Base-by-base conservation (phyloP, 1,284 basidiomycete genomes). In the Vanrija sp. region DNA sequence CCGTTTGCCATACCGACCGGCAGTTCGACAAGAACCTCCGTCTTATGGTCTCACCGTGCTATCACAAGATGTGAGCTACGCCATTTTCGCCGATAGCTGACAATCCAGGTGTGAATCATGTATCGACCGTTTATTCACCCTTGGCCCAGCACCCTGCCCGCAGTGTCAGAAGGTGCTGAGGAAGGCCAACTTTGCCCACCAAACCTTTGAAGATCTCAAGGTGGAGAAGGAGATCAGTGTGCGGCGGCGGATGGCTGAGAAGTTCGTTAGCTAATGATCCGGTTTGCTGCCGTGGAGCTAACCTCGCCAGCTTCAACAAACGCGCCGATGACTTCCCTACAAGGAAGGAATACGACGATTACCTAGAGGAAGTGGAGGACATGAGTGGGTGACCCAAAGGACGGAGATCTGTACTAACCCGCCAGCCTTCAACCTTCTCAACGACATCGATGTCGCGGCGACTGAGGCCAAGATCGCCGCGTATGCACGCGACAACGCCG, bases 211-310 rank as follows among this genome's bases (percentile, higher is more conserved):
- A 76, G 95, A 98, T 73, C 81, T 99, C 18, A 84, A 83, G 2
- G 95, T 99, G 0, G 96, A 99, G 79, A 95, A 95, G 74, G 96
- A 99, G 77, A 89, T 98, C 0, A 86, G 89, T 3, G 83, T 98
- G 5, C 80, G 96, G 53, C 82, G 89, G 65, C 82, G 91, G 54
- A 86, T 98, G 60, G 86, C 87, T 1, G 93, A 91, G 80, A 88
- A 93, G 88, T 86, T 62, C 62, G 80, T 68, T 5, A 34, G 14
- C 8, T 15, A 28, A 51, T 5, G 26, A 5, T 14, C 15, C 14
- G 28, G 6, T n/a, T 9, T 5, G n/a, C 6, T 23, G 21, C 5
- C 21, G 21, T 23, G 21, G 5, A 3, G 49, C 72, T 73, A 49
- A 68, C 48, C 21, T 21, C 14, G 3, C 1, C 60, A 95, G 92